Evolutionary conservation across 1,139 yeast species (phyloP).

Genomic region (Yamadazyma atmosphaerica): DNA sequence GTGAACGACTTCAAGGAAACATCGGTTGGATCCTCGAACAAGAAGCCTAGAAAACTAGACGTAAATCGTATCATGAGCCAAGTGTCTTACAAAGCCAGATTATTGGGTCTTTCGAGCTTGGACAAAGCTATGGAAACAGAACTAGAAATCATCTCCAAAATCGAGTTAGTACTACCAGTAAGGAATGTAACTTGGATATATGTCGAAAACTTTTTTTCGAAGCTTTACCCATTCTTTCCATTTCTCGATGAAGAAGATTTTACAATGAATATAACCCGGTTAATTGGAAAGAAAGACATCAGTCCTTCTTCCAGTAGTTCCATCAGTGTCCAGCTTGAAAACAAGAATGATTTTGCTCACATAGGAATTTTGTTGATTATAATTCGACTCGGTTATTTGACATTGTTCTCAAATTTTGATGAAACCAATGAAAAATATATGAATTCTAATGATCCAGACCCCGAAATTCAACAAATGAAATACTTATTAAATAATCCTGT

Average conservation of each 20-base stretch:
- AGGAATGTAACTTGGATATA: conserved; percentile 44
- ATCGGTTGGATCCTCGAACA: background rate
- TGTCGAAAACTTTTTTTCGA: conserved; percentile 42
- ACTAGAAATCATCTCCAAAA: conserved; percentile 28
- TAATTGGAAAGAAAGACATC: conserved; percentile 19
- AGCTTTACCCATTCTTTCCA: conserved; percentile 48
- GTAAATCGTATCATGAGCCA: background rate
- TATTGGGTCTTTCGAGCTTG: background rate
- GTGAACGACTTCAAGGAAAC: no score
- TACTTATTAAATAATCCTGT: conserved; percentile 14
- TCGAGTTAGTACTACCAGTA: conserved; percentile 42
- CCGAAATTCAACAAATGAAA: conserved; percentile 14
- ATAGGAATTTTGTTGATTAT: conserved; percentile 24
- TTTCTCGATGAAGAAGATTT: conserved; percentile 41
- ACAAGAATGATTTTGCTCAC: conserved; percentile 23
- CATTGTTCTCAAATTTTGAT: conserved; percentile 22
- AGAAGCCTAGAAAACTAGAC: background rate
- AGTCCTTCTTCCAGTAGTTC: conserved; percentile 2
- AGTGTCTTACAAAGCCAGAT: background rate
- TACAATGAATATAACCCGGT: conserved; percentile 13
- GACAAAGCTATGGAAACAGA: conserved; percentile 9
- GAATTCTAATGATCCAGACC: conserved; percentile 23
- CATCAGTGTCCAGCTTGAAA: conserved; percentile 14
- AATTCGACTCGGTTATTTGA: conserved; percentile 24
- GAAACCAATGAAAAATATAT: conserved; percentile 27